Evolutionary conservation across 2,329 filamentous ascomycete species (phyloP).

Genomic region (Diaporthe sp.): DNA sequence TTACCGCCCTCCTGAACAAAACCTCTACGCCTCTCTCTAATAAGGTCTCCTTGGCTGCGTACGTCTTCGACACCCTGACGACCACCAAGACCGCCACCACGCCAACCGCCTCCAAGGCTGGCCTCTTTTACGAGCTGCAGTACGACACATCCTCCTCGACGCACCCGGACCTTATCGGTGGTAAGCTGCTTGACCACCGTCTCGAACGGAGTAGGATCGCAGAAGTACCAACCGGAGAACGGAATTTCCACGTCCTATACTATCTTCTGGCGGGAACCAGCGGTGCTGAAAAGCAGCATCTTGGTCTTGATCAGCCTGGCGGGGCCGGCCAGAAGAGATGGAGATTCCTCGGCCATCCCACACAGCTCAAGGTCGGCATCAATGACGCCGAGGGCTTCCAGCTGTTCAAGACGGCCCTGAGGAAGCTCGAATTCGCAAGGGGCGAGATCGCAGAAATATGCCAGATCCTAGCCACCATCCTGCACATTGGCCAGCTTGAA

Average conservation of each 20-base stretch:
- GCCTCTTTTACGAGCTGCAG: slow-evolving; percentile 94
- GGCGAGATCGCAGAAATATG: slow-evolving; percentile 97
- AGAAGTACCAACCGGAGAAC: slow-evolving; percentile 92
- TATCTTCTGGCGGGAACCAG: slow-evolving; percentile 95
- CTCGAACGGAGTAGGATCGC: slow-evolving; percentile 92
- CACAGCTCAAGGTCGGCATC: slow-evolving; percentile 95
- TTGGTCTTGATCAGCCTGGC: slow-evolving; percentile 68
- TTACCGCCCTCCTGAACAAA: slow-evolving; percentile 87
- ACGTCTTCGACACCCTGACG: slow-evolving; percentile 94
- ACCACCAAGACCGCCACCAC: slow-evolving; percentile 98
- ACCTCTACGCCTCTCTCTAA: slow-evolving; percentile 92
- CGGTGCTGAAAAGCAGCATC: slow-evolving; percentile 86
- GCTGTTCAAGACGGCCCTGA: slow-evolving; percentile 94
- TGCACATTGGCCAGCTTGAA: slow-evolving; percentile 98
- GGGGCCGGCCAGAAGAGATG: slow-evolving; percentile 77
- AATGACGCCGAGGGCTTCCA: slow-evolving; percentile 97
- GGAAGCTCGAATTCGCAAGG: slow-evolving; percentile 93
- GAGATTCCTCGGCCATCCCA: slow-evolving; percentile 96
- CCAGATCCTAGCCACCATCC: slow-evolving; percentile 89
- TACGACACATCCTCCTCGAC: slow-evolving; percentile 90
- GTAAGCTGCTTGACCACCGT: slow-evolving; percentile 93
- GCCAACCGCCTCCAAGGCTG: slow-evolving; percentile 93
- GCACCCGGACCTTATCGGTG: slow-evolving; percentile 89
- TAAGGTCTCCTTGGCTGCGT: slow-evolving; percentile 92
- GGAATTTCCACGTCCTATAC: slow-evolving; percentile 96